Base-by-base conservation (phyloP, 495 filamentous ascomycete species). In the Penicillium waksmanii region DNA sequence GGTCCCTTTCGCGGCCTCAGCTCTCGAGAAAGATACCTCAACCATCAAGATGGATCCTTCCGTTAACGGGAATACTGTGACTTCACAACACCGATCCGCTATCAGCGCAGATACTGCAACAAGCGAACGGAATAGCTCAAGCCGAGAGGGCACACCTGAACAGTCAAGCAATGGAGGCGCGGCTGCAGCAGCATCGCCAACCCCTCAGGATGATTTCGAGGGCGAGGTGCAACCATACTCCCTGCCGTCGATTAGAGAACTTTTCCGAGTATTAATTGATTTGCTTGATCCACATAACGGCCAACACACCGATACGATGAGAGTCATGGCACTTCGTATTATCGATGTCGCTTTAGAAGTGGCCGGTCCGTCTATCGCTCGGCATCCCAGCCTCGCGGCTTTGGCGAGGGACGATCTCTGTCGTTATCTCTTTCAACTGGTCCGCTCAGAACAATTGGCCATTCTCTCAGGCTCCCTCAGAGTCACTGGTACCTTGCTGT, bases 331-430 rank as follows among this genome's bases (percentile, higher is more conserved):
- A 6, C 77, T 99, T 54, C 84, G 96, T 34, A 97, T 99, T 57
- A 96, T 98, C 57, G 95, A 98, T 78, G 95, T 99, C 35, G 94
- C 95, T 11, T 82, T 99, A 40, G 95, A 99, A 70, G 93, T 98
- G 57, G 93, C 95, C 21, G 95, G 95, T 0, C 94, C 95, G 2
- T 96, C 93, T 1, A 98, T 99, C 67, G 91, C 93, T 48, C 90
- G 90, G 57, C 96, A 99, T 70, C 93, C 94, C 7, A 92, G 88
- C 52, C 77, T 99, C 53, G 93, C 96, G 23, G 86, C 82, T 12
- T 78, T 98, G 38, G 96, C 95, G 2, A 92, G 96, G 69, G 93
- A 99, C 73, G 92, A 93, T 55, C 81, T 99, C 27, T 99, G 95
- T 69, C 87, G 92, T 54, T 89, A 97, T 71, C 82, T 99, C 23